Conservation (phyloP, 306 rosid species). For the Rosa lucieae region DNA sequence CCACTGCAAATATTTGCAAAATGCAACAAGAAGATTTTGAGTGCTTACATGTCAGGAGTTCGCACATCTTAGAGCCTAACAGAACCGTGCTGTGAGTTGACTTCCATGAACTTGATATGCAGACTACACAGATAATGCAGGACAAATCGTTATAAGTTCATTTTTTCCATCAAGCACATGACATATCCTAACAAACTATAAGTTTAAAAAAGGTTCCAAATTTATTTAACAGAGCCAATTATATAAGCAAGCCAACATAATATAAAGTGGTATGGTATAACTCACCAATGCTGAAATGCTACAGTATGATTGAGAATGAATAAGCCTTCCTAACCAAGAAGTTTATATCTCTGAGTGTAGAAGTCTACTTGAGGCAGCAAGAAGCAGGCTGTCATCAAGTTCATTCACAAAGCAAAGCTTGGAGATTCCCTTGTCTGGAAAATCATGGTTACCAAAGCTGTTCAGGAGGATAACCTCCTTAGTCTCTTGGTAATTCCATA, state of each 20-base stretch:
- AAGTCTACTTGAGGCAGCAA: constrained; percentile 89
- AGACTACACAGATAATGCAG: constrained; percentile 47
- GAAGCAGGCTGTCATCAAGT: constrained; percentile 94
- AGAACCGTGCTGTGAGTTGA: constrained; percentile 93
- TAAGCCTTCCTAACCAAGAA: not conserved
- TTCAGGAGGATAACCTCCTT: constrained; percentile 75
- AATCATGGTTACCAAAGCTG: constrained; percentile 86
- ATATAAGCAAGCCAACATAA: not conserved
- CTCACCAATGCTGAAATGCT: constrained; percentile 91
- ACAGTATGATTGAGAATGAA: constrained; percentile 82
- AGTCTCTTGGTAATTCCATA: constrained; percentile 87
- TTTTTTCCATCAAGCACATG: not conserved
- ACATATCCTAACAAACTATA: not conserved
- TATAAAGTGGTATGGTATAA: constrained; percentile 12
- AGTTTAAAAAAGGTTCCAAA: not conserved
- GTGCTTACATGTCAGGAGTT: constrained; percentile 80
- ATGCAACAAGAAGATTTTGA: not conserved
- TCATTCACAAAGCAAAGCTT: constrained; percentile 94
- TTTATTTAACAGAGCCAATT: not conserved
- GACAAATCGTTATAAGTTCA: not conserved
- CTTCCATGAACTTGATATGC: constrained; percentile 98
- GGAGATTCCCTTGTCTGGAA: constrained; percentile 90
- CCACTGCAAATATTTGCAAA: not conserved
- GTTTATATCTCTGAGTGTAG: constrained; percentile 22
- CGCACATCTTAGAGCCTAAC: constrained; percentile 86